phyloP scores from a whole-genome alignment of 352 stramenopile genomes.

The Globisporangium carolinianum region DNA sequence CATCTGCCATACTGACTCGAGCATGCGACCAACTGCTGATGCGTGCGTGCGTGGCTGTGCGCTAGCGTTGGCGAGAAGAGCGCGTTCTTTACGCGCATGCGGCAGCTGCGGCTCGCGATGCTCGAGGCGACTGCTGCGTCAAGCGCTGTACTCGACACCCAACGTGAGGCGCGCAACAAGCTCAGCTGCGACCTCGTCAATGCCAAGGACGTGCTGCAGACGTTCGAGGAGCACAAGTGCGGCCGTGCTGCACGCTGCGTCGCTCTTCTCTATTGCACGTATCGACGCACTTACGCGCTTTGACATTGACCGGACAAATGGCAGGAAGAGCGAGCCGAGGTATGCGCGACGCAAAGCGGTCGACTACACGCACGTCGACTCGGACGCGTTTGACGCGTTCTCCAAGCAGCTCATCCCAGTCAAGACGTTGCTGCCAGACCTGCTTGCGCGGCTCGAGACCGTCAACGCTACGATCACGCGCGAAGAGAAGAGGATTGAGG shows the following conservation, averaged over 20 bases:
- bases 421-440: slow-evolving; percentile 39
- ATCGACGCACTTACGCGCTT: not conserved
- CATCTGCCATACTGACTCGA: too few relatives aligned
- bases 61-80: slow-evolving; percentile 36
- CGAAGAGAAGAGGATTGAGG: slow-evolving; percentile 44
- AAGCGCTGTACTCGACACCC: slow-evolving; percentile 23
- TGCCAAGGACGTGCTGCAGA: slow-evolving; percentile 32
- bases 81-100: slow-evolving; percentile 41
- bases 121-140: slow-evolving; percentile 20
- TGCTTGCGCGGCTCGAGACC: slow-evolving; percentile 28
- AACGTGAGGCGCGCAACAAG: slow-evolving; percentile 37
- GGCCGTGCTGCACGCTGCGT: not conserved
- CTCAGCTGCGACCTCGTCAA: slow-evolving; percentile 40
- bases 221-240: slow-evolving; percentile 35
- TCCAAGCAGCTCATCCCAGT: slow-evolving; percentile 55
- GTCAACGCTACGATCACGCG: slow-evolving; percentile 29
- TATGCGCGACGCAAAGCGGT: slow-evolving; percentile 8
- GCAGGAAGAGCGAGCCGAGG: slow-evolving; percentile 3
- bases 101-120: slow-evolving; percentile 53
- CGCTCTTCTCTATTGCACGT: not conserved
- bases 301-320: too few relatives aligned
- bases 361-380: slow-evolving; percentile 39
- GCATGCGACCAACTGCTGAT: not conserved
- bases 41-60: not conserved
- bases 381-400: slow-evolving; percentile 57